Evolutionary conservation across 176 grass and related monocot species (phyloP).

Genomic region (Rhynchospora tenuis): DNA sequence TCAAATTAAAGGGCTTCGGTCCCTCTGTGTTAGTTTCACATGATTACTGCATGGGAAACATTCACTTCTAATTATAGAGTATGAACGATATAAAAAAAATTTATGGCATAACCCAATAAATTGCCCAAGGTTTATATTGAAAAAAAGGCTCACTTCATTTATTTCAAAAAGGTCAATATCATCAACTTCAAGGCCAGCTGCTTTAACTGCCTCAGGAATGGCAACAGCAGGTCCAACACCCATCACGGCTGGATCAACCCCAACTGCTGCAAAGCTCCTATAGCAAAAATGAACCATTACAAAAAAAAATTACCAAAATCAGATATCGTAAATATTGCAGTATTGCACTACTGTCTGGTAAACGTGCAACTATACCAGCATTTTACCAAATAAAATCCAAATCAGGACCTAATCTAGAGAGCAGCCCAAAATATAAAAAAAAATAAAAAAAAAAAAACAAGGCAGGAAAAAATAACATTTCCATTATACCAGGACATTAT

Average conservation of each 20-base stretch:
- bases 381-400: neutral
- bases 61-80: neutral
- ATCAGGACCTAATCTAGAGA: neutral
- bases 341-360: neutral
- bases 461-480: no score
- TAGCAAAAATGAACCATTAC: neutral
- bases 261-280: conserved; percentile 88
- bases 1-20: neutral
- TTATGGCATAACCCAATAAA: neutral
- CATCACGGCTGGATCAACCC: conserved; percentile 96
- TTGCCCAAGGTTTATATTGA: neutral
- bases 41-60: neutral
- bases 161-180: conserved; percentile 90
- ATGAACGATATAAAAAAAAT: neutral
- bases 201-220: conserved; percentile 86
- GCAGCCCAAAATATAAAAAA: neutral
- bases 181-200: conserved; percentile 65
- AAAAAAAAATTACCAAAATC: neutral
- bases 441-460: neutral
- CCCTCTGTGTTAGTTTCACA: neutral
- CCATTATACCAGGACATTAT: neutral
- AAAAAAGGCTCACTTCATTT: conserved; percentile 62
- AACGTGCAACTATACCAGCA: neutral
- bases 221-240: conserved; percentile 94
- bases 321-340: neutral